A percentile compares a stretch with the other conserved stretches of the same genome.
Conservation (phyloP, 1,284 basidiomycete species). For the Neonothopanus nambi region DNA sequence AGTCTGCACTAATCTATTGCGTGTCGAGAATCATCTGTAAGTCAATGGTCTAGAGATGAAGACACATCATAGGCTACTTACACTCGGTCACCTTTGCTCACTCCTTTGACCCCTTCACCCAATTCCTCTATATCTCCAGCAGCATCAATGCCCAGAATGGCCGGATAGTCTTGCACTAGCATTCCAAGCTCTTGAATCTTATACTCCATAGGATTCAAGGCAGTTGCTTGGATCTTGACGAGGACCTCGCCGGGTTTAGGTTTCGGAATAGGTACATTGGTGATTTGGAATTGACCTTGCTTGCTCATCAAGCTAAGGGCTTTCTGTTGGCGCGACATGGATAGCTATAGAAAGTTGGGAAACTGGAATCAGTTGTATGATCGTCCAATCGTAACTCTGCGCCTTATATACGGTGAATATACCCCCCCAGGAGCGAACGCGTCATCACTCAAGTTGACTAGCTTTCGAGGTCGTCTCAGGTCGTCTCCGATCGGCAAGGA, state of each 20-base stretch:
- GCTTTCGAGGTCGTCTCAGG: too few species aligned
- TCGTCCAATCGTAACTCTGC: too few species aligned
- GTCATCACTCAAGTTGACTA: too few species aligned
- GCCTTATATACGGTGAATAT: too few species aligned
- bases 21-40: slow-evolving; percentile 5
- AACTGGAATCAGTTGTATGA: too few species aligned
- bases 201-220: slow-evolving; percentile 50
- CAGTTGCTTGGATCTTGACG: slow-evolving; percentile 40
- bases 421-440: too few species aligned
- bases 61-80: slow-evolving; percentile 26
- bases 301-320: slow-evolving; percentile 9
- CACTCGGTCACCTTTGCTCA: slow-evolving; percentile 60
- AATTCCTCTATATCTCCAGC: slow-evolving; percentile 56
- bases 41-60: neutral
- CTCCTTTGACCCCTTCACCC: slow-evolving; percentile 49
- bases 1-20: neutral
- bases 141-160: slow-evolving; percentile 56
- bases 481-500: too few species aligned
- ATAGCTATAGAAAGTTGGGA: too few species aligned
- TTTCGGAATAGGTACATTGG: slow-evolving; percentile 30
- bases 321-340: slow-evolving; percentile 10
- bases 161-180: slow-evolving; percentile 30
- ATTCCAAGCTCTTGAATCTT: slow-evolving; percentile 34
- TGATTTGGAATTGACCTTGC: slow-evolving; percentile 2
- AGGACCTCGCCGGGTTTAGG: slow-evolving; percentile 44